Conservation (phyloP, 2,329 filamentous ascomycete genomes). For the Capronia coronata region DNA sequence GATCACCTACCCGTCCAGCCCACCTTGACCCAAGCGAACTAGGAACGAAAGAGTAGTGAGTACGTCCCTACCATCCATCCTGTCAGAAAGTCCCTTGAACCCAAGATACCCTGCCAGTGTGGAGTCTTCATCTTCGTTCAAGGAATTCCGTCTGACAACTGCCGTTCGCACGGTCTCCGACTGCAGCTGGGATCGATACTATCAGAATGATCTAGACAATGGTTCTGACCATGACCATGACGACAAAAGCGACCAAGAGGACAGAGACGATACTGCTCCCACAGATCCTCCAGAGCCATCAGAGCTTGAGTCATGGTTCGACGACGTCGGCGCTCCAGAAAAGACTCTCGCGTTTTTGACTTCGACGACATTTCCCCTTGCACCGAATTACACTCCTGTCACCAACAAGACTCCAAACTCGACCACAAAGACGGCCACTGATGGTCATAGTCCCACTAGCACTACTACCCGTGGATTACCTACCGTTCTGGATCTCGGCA, state of each 20-base stretch:
- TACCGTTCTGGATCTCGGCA: constrained; percentile 69
- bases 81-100: too few relatives aligned
- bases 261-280: constrained; percentile 58
- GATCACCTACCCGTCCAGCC: constrained; percentile 40
- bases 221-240: background rate
- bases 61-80: constrained; percentile 24
- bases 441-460: too few relatives aligned
- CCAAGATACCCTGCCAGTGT: too few relatives aligned
- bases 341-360: constrained; percentile 68
- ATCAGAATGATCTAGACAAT: constrained; percentile 37
- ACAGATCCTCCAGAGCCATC: constrained; percentile 53
- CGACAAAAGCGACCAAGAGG: constrained; percentile 54
- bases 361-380: constrained; percentile 41
- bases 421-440: constrained; percentile 9
- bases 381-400: constrained; percentile 31
- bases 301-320: constrained; percentile 85
- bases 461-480: too few relatives aligned
- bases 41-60: constrained; percentile 86
- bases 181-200: constrained; percentile 58
- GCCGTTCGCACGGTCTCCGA: too few relatives aligned
- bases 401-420: background rate
- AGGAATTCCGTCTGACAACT: too few relatives aligned
- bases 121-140: too few relatives aligned
- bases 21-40: constrained; percentile 72
- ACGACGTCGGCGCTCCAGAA: constrained; percentile 79